A percentile compares a stretch with the other conserved stretches of the same genome.
Conservation (phyloP, 768 basidiomycete species). For the Rubroboletus satanas region DNA sequence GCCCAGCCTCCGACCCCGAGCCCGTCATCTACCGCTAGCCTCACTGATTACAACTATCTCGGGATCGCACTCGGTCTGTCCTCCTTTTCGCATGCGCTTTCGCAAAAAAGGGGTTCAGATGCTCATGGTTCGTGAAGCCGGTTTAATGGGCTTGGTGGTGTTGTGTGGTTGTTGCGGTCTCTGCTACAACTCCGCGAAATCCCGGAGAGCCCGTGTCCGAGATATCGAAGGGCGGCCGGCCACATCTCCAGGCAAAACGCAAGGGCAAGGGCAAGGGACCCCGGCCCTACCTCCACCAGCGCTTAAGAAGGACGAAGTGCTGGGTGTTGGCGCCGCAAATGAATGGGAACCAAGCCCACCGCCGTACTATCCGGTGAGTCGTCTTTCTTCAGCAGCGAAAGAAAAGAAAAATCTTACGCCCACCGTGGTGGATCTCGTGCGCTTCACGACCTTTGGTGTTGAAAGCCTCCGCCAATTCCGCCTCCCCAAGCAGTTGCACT, state of each 20-base stretch:
- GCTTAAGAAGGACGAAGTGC: not conserved
- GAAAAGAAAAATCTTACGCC: not conserved
- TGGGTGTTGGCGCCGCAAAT: too few species aligned
- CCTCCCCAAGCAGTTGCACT: not conserved
- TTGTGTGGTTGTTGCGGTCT: not conserved
- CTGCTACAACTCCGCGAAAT: not conserved
- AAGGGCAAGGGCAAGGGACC: too few species aligned
- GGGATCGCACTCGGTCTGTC: not conserved
- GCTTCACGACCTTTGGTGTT: not conserved
- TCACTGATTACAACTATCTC: too few species aligned
- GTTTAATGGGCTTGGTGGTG: not conserved
- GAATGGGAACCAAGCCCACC: conserved; percentile 1
- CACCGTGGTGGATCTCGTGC: not conserved
- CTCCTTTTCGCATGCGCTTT: not conserved
- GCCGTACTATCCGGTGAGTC: conserved; percentile 10
- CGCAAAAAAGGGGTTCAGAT: not conserved
- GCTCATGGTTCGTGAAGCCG: not conserved
- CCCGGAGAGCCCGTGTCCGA: not conserved
- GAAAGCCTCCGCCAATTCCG: not conserved
- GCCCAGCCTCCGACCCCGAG: not conserved
- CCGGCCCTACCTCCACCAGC: not conserved
- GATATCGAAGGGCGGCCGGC: not conserved
- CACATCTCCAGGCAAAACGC: not conserved
- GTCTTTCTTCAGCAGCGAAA: too few species aligned
- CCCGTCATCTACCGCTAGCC: not conserved